Base-by-base conservation (phyloP, 2,329 filamentous ascomycete genomes). In the Endoconidiophora laricicola region DNA sequence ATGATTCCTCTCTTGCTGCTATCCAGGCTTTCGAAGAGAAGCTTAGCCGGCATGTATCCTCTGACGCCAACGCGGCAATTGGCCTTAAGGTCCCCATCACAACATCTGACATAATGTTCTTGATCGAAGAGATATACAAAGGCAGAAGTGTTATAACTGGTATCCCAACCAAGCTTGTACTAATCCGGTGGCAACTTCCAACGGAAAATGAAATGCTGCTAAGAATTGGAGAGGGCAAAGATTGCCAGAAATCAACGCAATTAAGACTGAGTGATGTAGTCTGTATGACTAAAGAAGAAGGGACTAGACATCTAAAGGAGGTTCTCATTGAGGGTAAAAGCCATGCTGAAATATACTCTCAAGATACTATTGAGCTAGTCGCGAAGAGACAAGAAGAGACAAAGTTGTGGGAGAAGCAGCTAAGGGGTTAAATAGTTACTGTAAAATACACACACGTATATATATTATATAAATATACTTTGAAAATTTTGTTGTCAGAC, bases 271-370 rank as follows among this genome's bases (percentile, higher is more conserved):
- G 73, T 24, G 81, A 94, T 43, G 61, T 95, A 54, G 87, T 94
- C 0, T 84, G 83, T 58, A 86, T 95, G 85, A 95, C 88, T 1
- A 94, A 88, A 62, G 88, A 95, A 54, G 88, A 95, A 64, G 85
- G 83, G 2, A 66, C 72, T 14, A 72, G 75, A 52, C 91, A 98
- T 63, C 85, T 93, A 61, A 83, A 79, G 62, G 71, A 86, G 59
- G 72, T 96, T 1, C 68, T 96, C 42, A 80, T 76, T 58, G 83
- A 76, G 0, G 74, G 72, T 1, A 83, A 80, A 65, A 65, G 61
- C 6, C 69, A 77, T 0, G 81, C 84, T 56, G 81, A 90, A 1
- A 55, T 95, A 23, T 98, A 95, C 60, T 78, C 81, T 58, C 60
- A 64, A 14, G 74, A 76, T 26, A 78, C 81, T 0, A 66, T 94